These are phyloP conservation scores for Candida argentea DNA, from an alignment of 805 yeast species.

Conservation along the genomic window DNA sequence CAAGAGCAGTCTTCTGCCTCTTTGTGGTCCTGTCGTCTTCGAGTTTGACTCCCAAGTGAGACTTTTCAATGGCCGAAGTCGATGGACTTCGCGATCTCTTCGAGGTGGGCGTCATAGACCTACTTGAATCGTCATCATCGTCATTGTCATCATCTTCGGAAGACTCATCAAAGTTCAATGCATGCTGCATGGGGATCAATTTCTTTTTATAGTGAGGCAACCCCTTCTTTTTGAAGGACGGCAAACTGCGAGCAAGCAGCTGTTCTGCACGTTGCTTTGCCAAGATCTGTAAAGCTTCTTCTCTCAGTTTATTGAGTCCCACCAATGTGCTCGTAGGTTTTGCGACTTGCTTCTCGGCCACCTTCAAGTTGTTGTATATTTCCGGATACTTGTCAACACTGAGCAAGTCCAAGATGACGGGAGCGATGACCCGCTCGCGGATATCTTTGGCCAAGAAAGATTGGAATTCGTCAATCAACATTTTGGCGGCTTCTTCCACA, in stretches of 20 bases:
- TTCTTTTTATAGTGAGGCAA: slow-evolving; percentile 15
- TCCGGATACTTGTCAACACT: slow-evolving; percentile 51
- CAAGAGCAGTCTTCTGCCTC: slow-evolving; percentile 14
- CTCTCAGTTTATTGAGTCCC: slow-evolving; percentile 9
- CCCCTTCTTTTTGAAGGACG: slow-evolving; percentile 24
- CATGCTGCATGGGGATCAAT: slow-evolving; percentile 45
- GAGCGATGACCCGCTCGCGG: slow-evolving; percentile 62
- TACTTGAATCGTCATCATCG: slow-evolving; percentile 27
- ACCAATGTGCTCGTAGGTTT: slow-evolving; percentile 5
- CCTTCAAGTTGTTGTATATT: slow-evolving; percentile 24
- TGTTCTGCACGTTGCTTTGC: slow-evolving; percentile 12
- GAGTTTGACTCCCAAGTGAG: slow-evolving; percentile 4
- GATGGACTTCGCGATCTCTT: slow-evolving; percentile 22
- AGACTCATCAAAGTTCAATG: slow-evolving; percentile 33
- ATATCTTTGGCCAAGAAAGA: slow-evolving; percentile 59
- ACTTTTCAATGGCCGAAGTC: slow-evolving; percentile 12
- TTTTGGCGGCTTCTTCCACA: slow-evolving; percentile 47
- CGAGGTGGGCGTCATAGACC: slow-evolving; percentile 26
- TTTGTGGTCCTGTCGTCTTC: slow-evolving; percentile 10
- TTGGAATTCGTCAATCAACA: slow-evolving; percentile 55
- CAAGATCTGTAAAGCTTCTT: slow-evolving; percentile 17
- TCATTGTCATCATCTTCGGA: slow-evolving; percentile 26
- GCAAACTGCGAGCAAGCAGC: slow-evolving; percentile 12
- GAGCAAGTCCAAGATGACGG: slow-evolving; percentile 51
- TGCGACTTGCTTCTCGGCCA: slow-evolving; percentile 16